Percentiles rank a stretch among this genome's conserved stretches.
Evolutionary conservation across 208 protist species (phyloP).

Genomic region (Acanthamoeba rhysodes): DNA sequence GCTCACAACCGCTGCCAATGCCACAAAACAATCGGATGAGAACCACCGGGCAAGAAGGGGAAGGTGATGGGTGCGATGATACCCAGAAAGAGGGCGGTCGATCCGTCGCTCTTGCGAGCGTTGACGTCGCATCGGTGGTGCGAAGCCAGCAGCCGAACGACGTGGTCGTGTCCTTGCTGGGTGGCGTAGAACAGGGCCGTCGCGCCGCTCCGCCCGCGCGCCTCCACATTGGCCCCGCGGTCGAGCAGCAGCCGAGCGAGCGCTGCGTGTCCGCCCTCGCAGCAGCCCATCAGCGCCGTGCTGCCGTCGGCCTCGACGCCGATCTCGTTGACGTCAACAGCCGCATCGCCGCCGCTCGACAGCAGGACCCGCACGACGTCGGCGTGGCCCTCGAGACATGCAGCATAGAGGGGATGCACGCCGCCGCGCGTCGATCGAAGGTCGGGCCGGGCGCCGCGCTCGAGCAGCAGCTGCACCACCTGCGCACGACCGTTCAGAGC

Average conservation of each 20-base stretch:
- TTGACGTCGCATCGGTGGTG: background rate
- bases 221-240: background rate
- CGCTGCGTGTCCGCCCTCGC: background rate
- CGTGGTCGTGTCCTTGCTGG: background rate
- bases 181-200: conserved; percentile 33
- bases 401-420: background rate
- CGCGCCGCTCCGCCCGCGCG: background rate
- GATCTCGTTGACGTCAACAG: background rate
- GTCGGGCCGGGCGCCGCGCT: background rate
- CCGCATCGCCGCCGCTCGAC: background rate
- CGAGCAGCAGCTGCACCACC: background rate
- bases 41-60: no score
- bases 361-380: conserved; percentile 1
- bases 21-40: background rate
- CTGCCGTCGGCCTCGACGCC: background rate
- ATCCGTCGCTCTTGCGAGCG: conserved; percentile 19
- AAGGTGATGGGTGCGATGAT: background rate
- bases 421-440: background rate
- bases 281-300: conserved; percentile 2
- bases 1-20: background rate
- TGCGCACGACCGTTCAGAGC: background rate
- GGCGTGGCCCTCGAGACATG: background rate
- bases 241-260: background rate
- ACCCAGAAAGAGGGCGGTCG: conserved; percentile 3
- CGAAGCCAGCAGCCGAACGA: background rate